Base-by-base conservation (phyloP, 148 eudicot species). In the Rheum nobile region DNA sequence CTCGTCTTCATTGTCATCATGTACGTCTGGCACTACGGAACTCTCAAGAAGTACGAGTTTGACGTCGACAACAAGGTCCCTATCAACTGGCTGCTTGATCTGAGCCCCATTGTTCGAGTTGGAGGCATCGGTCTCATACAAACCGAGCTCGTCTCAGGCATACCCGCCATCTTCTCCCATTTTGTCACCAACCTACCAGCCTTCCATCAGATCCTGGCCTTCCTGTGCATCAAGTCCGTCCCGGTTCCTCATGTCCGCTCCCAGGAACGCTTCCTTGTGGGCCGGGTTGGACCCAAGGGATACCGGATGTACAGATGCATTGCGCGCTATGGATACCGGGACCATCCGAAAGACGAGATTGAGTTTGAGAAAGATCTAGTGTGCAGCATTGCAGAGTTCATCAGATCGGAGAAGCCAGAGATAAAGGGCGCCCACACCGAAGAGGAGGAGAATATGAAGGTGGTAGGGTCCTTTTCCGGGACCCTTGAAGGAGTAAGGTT, bases 41-140 rank as follows among this genome's bases (percentile, higher is more conserved):
- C 96, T 0, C 48, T 80, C 44, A 90, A 87, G 54, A 95, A 92
- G 78, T 95, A 91, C 46, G 99, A 95, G 77, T 87, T 82, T 35
- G 98, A 91, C 73, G 93, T 91, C 67, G 90, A 95, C 55, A 95
- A 95, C 86, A 95, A 95, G 82, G 96, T 91, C 34, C 82, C 98
- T 21, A 88, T 95, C 75, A 87, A 86, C 80, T 95, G 98, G 97
- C 94, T 95, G 31, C 91, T 95, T 6, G 83, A 87, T 73, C 72
- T 95, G 71, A 83, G 99, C 68, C 94, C 99, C 0, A 88, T 95
- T 4, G 93, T 90, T 24, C 80, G 99, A 24, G 99, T 95, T 42
- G 87, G 81, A 13, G 99, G 99, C 32, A 86, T 95, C 31, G 98
- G 98, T 37, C 89, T 95, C 21, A 83, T 95, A 21, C 90, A 90